Conservation (phyloP, 176 grass and related monocot genomes). For the Microstegium vimineum region DNA sequence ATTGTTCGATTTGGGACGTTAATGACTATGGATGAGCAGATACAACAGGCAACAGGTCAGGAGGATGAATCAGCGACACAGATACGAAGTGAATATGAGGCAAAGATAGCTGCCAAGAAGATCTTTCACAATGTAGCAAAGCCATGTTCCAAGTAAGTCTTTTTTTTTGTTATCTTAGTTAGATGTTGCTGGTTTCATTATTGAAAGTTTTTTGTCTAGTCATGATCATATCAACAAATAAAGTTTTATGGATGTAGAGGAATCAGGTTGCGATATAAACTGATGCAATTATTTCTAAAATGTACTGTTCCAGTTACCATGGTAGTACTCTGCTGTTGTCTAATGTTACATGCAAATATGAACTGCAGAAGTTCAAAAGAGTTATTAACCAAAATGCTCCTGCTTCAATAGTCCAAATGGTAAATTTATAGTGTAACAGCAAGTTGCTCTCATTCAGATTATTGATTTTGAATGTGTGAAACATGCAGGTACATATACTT, state of each 20-base stretch:
- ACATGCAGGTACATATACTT: constrained; percentile 75
- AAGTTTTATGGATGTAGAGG: neutral
- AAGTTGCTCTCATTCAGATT: neutral
- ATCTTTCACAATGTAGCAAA: constrained; percentile 80
- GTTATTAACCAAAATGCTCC: neutral
- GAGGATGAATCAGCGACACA: constrained; percentile 55
- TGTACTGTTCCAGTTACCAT: neutral
- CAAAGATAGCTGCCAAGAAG: constrained; percentile 62
- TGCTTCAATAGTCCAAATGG: neutral
- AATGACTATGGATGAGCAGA: constrained; percentile 65
- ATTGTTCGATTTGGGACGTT: constrained; percentile 60
- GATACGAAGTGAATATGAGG: constrained; percentile 70
- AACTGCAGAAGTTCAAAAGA: neutral
- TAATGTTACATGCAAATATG: neutral
- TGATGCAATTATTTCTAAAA: neutral
- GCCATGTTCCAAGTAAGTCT: constrained; percentile 54
- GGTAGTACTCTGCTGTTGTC: neutral
- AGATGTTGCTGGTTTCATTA: neutral
- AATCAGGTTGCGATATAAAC: neutral
- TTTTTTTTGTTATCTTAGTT: constrained; percentile 1
- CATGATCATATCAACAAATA: neutral
- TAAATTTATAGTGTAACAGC: neutral
- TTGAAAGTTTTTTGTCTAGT: neutral
- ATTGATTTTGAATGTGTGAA: neutral
- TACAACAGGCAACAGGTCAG: constrained; percentile 38